Evolutionary conservation across 1,284 basidiomycete genomes (phyloP), one percentile per base, ranked within the genome.

Genomic region (Moesziomyces antarcticus): DNA sequence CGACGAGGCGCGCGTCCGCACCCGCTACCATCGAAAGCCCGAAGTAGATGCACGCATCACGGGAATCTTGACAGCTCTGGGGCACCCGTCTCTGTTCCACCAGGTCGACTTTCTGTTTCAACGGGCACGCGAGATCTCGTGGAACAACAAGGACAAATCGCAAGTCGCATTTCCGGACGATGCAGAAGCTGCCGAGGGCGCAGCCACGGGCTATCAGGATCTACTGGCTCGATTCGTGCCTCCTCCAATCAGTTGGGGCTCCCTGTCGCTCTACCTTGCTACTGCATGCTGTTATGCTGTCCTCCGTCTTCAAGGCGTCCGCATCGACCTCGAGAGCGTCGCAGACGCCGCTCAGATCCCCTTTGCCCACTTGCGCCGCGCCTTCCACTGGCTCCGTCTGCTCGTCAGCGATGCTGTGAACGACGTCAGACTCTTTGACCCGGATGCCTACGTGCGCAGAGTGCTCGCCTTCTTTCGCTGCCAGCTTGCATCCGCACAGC

Each of bases 241-340:
- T n/a, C 63, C 48, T 30, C 44, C 54, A 13, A 54, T 73, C 41
- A 53, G 37, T 8, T 73, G 71, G 71, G 71, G 71, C 10, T 46
- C 40, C 11, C 33, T 42, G 13, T 61, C 71, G 7, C 40, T 60
- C 20, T 25, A 42, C 4, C 50, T 73, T 2, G 71, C 71, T n/a
- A 50, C 65, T 2, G 71, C 71, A 20, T 73, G 71, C 50, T 73
- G 71, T 51, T 73, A 64, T 25, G 65, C 51, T 24, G 62, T 73
- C 14, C 22, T 73, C 18, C 51, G 71, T 10, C 56, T 65, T 3
- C 44, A 65, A 49, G 54, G 71, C n/a, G 41, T 52, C 11, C 55
- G 45, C 1, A 48, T 65, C 41, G 65, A 73, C 46, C 48, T 73
- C 6, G 42, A 46, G 10, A 50, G 48, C 24, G 71, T 73, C 1